These are phyloP conservation scores for Fusarium newnesense DNA, from an alignment of 2,329 filamentous ascomycete species.

Conservation along the genomic window DNA sequence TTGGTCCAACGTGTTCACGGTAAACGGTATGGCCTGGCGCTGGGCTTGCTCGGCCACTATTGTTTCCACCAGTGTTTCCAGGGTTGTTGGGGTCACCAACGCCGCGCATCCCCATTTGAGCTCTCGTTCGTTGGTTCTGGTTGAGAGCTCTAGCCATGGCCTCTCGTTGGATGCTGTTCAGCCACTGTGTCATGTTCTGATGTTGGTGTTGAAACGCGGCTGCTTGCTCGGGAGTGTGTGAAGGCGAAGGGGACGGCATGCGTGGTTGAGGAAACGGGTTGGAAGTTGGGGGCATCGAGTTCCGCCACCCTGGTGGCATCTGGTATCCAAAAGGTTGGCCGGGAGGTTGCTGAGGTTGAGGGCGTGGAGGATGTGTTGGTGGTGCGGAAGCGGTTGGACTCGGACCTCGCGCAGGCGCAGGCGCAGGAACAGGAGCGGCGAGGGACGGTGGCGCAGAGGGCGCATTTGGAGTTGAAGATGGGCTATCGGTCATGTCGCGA, in stretches of 20 bases:
- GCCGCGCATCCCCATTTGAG: slow-evolving; percentile 54
- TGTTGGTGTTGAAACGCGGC: slow-evolving; percentile 53
- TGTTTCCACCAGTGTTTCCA: slow-evolving; percentile 38
- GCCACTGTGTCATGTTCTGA: slow-evolving; percentile 57
- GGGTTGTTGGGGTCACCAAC: slow-evolving; percentile 47
- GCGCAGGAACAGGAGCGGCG: slow-evolving; percentile 7
- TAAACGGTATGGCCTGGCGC: slow-evolving; percentile 47
- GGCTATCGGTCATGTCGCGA: slow-evolving; percentile 51
- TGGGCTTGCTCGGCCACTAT: slow-evolving; percentile 47
- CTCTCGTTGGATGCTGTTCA: slow-evolving; percentile 60
- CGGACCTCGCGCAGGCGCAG: slow-evolving; percentile 38
- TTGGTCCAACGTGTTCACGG: slow-evolving; percentile 48
- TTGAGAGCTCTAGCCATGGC: slow-evolving; percentile 55
- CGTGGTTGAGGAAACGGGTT: slow-evolving; percentile 45
- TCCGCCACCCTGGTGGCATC: slow-evolving; percentile 45
- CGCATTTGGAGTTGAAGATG: slow-evolving; percentile 39
- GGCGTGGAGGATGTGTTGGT: slow-evolving; percentile 37
- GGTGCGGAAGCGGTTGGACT: slow-evolving; percentile 42
- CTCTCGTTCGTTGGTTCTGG: slow-evolving; percentile 56
- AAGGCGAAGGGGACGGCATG: slow-evolving; percentile 47
- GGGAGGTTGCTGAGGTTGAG: slow-evolving; percentile 31
- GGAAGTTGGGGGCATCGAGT: slow-evolving; percentile 42
- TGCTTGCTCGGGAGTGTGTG: slow-evolving; percentile 44
- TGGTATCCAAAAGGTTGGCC: slow-evolving; percentile 43
- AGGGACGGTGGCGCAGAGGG: slow-evolving; percentile 25